A percentile compares a stretch with the other conserved stretches of the same genome.
These are phyloP conservation scores for Cercophora scortea DNA, from an alignment of 495 filamentous ascomycete species.

Conservation along the genomic window DNA sequence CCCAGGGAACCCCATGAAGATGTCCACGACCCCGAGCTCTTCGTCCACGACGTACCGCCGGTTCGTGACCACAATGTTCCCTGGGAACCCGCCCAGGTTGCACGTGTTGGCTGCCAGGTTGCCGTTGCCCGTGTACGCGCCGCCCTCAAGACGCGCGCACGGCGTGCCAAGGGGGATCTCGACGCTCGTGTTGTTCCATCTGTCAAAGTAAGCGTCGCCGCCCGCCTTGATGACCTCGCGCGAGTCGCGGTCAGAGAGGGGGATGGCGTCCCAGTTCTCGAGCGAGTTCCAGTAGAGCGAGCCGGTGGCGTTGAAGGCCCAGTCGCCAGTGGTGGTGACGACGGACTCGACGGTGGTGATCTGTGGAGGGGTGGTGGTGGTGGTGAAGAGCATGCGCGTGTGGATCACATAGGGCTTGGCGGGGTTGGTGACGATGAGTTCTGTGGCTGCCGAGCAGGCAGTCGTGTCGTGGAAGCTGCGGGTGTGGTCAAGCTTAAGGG, in stretches of 20 bases:
- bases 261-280: conserved; percentile 34
- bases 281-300: conserved; percentile 24
- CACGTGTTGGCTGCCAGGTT: conserved; percentile 21
- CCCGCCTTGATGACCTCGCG: conserved; percentile 31
- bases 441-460: conserved; percentile 33
- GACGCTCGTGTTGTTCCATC: conserved; percentile 25
- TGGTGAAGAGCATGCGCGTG: conserved; percentile 24
- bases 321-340: conserved; percentile 27
- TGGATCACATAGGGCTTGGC: conserved; percentile 28
- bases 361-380: conserved; percentile 21
- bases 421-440: conserved; percentile 26
- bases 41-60: conserved; percentile 31
- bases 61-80: conserved; percentile 19
- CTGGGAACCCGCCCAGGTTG: conserved; percentile 21
- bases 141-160: conserved; percentile 30
- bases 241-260: conserved; percentile 20
- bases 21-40: conserved; percentile 24
- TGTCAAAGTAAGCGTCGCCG: conserved; percentile 35
- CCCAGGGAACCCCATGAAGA: conserved; percentile 24
- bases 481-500: conserved; percentile 29
- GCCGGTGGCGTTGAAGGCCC: conserved; percentile 32
- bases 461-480: conserved; percentile 32
- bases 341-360: conserved; percentile 26
- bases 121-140: conserved; percentile 19
- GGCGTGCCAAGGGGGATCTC: conserved; percentile 21